A percentile compares a stretch with the other conserved stretches of the same genome.
phyloP scores from a whole-genome alignment of 805 yeast species.

The Candida boleticola region DNA sequence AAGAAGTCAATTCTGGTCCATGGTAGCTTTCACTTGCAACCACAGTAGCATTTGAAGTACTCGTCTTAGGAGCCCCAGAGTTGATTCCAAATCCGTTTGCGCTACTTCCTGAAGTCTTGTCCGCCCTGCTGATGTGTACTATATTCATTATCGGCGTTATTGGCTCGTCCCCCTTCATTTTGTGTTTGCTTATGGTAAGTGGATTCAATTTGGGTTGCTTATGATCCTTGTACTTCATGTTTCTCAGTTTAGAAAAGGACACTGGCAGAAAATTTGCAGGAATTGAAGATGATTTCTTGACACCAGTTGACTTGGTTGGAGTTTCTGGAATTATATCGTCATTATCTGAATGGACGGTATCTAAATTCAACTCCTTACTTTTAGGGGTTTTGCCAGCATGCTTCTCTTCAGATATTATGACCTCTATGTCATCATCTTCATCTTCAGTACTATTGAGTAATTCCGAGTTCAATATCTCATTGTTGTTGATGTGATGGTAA shows the following conservation, averaged over 20 bases:
- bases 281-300: slow-evolving; percentile 25
- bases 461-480: neutral
- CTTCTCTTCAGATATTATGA: no score
- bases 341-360: slow-evolving; percentile 15
- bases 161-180: slow-evolving; percentile 12
- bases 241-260: slow-evolving; percentile 9
- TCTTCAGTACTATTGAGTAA: neutral
- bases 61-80: neutral
- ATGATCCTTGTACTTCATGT: neutral
- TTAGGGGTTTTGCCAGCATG: no score
- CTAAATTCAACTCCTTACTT: slow-evolving; percentile 11
- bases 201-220: slow-evolving; percentile 2
- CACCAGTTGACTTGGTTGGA: slow-evolving; percentile 30
- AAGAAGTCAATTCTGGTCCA: neutral
- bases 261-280: slow-evolving; percentile 28
- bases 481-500: neutral
- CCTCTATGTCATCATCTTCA: neutral
- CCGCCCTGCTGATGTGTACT: neutral
- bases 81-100: neutral
- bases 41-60: neutral
- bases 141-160: slow-evolving; percentile 15
- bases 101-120: neutral
- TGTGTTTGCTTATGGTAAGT: slow-evolving; percentile 1
- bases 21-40: neutral
- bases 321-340: slow-evolving; percentile 30